Base-by-base conservation (phyloP, 129 eudicot species). In the Solidago caesia region DNA sequence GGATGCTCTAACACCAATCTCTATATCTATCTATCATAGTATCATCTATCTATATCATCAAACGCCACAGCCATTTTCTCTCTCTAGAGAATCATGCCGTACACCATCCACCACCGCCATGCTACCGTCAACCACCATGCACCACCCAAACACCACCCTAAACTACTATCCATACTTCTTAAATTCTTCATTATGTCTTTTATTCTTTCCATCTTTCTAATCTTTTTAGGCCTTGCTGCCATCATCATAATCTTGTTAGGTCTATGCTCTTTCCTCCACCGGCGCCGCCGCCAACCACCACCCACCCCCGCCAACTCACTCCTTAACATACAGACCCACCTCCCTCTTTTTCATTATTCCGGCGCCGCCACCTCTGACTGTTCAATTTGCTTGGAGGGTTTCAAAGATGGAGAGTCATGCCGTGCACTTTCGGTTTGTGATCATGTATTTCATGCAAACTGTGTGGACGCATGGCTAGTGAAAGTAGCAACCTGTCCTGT, bases 161-260 rank as follows among this genome's bases (percentile, higher is more conserved):
- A 80, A 7, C 45, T 89, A 16, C 64, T 89, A 14, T 62, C 88
- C 15, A 43, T 84, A 48, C 39, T 92, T 59, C 82, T 92, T 27
- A 90, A 87, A 64, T 82, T 86, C 81, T 61, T 81, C 42, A 70
- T 87, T 61, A 87, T 87, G 95, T 65, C 67, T 41, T 51, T 86
- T 46, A 74, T 87, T 5, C 56, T 86, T 55, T 81, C 92, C 26
- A 68, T 86, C 56, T 92, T 87, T 77, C 84, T 91, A 75, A 58
- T 92, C 77, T 92, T 92, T 78, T 49, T 92, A 45, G 91, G 96
- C 71, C 81, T 92, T 70, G 96, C 96, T 5, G 82, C 95, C 76
- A 71, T 92, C 21, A 43, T 64, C 51, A 77, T 89, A 69, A 33
- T 33, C 39, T 33, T 33, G 3, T 33, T 33, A 33, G 39, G 39